Evolutionary conservation across 2,329 filamentous ascomycete genomes (phyloP), one percentile per base, ranked within the genome.

Genomic region (Aspergillus ustus): DNA sequence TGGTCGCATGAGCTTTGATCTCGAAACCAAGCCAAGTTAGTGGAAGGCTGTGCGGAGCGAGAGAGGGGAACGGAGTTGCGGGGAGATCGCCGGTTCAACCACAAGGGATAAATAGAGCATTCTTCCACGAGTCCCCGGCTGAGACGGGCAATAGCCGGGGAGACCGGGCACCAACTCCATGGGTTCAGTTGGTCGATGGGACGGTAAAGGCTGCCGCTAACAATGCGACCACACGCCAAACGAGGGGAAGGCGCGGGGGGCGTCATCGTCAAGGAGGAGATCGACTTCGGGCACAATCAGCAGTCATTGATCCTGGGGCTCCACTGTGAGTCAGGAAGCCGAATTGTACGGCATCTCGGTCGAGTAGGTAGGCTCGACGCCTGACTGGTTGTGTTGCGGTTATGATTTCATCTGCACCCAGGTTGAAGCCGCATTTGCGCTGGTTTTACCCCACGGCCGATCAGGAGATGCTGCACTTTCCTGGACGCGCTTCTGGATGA

Each of bases 81-180:
- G 63, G 57, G 60, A 62, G 60, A 62, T 57, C 63, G 51, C 34
- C 40, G 44, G 48, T 40, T 45, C 49, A 44, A 51, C 50, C 50
- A 20, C 59, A 55, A 59, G 57, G 57, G 59, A 57, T 60, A 51
- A 59, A 50, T 22, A 59, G 40, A 52, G 34, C 40, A 61, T 62
- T 65, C 61, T 62, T 67, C 65, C 65, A 65, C 65, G 61, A 67
- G 65, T 65, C 40, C 34, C 37, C 29, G 40, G 46, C 45, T 37
- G 40, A 28, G 52, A 57, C 59, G 34, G 52, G 51, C 54, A 57
- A 52, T 54, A 54, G 57, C 54, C 55, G 60, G 52, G 57, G 40
- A 51, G 7, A 63, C 52, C 53, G 61, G 51, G 20, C 60, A 40
- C 34, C 34, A 40, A 40, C 34, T 40, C 34, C 52, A 20, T 37